Base-by-base conservation (phyloP, 2,329 filamentous ascomycete species). In the Stagonosporopsis rhizophila region DNA sequence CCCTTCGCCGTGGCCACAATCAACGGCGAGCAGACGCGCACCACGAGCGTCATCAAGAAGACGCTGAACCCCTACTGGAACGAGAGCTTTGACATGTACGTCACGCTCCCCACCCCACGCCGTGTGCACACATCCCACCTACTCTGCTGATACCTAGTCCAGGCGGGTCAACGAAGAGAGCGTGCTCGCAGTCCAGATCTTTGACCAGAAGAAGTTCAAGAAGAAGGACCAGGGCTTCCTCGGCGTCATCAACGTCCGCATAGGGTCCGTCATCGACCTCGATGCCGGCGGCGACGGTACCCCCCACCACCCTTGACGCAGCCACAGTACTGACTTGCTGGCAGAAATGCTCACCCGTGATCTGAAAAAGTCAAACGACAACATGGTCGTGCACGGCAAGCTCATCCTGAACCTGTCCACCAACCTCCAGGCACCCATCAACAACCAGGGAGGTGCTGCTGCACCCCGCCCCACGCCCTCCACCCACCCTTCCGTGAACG, bases 21-120 rank as follows among this genome's bases (percentile, higher is more conserved):
- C 79, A 94, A 93, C 79, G 95, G 95, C 77, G 95, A 99, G 79
- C 95, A 99, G 81, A 99, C 95, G 56, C 92, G 93, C 79, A 98
- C 95, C n/a, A 99, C 95, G 11, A 89, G 89, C 34, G 95, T 98
- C 67, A 96, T 95, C 77, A 98, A 97, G 80, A 90, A 95, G 80
- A 98, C 95, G 11, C 82, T 99, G 78, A 98, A 97, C 78, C 95
- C 95, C n/a, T 99, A 99, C 78, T 99, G 95, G 95, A 99, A 99
- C 78, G 95, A 99, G 82, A 92, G 88, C 74, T 99, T 99, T 81
- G 95, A 99, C 78, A 89, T 99, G 95, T 98, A 87, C 71, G 89
- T 69, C 51, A 45, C 42, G n/a, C 42, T n/a, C n/a, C n/a, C n/a
- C n/a, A n/a, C n/a, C n/a, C n/a, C 42, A 22, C 49, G 28, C 58